Percentiles rank a stretch among this genome's conserved stretches.
phyloP scores from a whole-genome alignment of 2,329 filamentous ascomycete species.

The Colletotrichum aenigma region DNA sequence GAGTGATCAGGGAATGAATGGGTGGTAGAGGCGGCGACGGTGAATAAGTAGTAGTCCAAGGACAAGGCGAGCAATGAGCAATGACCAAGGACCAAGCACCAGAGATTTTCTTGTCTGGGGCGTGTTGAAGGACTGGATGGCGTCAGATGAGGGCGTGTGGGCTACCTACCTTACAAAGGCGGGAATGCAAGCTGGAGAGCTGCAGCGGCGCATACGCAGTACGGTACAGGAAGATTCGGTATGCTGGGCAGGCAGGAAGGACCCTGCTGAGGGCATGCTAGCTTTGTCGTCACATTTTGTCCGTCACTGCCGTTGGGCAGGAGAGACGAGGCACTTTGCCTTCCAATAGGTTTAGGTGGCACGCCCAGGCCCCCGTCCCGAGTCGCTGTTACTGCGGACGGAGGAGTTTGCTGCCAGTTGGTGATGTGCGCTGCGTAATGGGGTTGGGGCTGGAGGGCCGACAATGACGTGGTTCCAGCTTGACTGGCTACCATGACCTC shows the following conservation, averaged over 20 bases:
- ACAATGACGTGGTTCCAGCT: constrained; percentile 20
- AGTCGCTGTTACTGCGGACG: neutral
- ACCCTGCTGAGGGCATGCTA: neutral
- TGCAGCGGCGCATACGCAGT: neutral
- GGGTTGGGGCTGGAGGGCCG: neutral
- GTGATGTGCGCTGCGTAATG: constrained; percentile 16
- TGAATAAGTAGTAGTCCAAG: constrained; percentile 15
- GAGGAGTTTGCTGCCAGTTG: neutral
- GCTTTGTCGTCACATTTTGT: neutral
- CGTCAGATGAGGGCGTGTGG: constrained; percentile 2
- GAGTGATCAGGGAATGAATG: too few relatives aligned
- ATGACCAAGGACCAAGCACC: neutral
- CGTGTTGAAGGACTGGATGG: neutral
- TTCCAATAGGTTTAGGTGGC: neutral
- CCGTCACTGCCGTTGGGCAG: neutral
- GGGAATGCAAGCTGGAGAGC: neutral
- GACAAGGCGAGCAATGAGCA: neutral
- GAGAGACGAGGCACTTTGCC: neutral
- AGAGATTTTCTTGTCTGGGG: neutral
- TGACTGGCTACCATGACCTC: constrained; percentile 3
- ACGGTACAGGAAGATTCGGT: neutral
- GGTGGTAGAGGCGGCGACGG: neutral
- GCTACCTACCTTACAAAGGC: neutral
- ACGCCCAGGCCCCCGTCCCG: neutral
- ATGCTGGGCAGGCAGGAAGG: neutral